phyloP scores from a whole-genome alignment of 805 yeast species.

The Lachancea kluyveri region DNA sequence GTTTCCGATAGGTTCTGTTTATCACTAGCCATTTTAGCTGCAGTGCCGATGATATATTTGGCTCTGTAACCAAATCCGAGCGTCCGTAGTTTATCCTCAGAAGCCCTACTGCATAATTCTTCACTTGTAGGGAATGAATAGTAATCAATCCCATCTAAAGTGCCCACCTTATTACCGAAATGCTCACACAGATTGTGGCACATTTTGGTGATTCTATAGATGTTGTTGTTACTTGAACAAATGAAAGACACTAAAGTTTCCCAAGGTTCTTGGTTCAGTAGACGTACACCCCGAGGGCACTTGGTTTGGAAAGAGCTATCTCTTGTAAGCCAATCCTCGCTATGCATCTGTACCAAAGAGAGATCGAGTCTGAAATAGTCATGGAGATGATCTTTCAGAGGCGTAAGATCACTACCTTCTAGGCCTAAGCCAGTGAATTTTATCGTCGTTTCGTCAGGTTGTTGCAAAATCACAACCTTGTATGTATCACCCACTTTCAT shows the following conservation, averaged over 20 bases:
- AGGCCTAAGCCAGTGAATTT: constrained; percentile 44
- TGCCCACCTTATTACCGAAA: constrained; percentile 59
- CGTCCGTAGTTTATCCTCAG: constrained; percentile 40
- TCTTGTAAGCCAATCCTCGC: constrained; percentile 47
- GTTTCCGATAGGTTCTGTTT: constrained; percentile 27
- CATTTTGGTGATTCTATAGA: constrained; percentile 88
- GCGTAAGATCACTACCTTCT: constrained; percentile 22
- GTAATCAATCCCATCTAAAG: constrained; percentile 48
- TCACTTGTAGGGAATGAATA: constrained; percentile 72
- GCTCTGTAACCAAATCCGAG: constrained; percentile 88
- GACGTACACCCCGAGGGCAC: constrained; percentile 60
- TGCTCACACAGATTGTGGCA: constrained; percentile 69
- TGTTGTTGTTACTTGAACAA: constrained; percentile 94
- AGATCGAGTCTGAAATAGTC: constrained; percentile 71
- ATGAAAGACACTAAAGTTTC: constrained; percentile 86
- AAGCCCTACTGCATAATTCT: constrained; percentile 35
- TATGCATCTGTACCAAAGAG: constrained; percentile 46
- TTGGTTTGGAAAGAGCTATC: constrained; percentile 44
- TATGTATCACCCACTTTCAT: constrained; percentile 32
- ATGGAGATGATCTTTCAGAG: constrained; percentile 38
- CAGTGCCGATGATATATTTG: constrained; percentile 75
- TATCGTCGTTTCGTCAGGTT: constrained; percentile 41
- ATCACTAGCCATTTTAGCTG: constrained; percentile 42
- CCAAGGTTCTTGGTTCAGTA: constrained; percentile 94
- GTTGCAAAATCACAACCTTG: constrained; percentile 59